A percentile compares a stretch with the other conserved stretches of the same genome.
phyloP scores from a whole-genome alignment of 2,329 filamentous ascomycete species.

The Penicillium expansum region DNA sequence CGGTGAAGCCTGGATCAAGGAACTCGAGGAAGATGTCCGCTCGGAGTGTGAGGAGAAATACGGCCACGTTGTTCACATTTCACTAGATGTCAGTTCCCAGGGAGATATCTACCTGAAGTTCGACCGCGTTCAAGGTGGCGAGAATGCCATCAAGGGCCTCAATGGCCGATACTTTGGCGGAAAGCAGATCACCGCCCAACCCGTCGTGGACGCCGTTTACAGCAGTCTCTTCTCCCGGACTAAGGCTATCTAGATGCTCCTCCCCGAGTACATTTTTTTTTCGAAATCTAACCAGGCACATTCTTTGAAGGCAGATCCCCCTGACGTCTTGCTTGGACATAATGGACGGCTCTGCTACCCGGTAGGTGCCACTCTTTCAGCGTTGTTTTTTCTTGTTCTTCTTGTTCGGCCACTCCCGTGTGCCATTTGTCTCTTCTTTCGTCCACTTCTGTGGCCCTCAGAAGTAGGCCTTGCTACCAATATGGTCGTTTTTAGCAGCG shows the following conservation, averaged over 20 bases:
- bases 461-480: conserved; percentile 21
- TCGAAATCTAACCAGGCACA: conserved; percentile 26
- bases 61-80: conserved; percentile 95
- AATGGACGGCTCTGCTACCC: conserved; percentile 36
- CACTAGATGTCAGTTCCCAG: conserved; percentile 86
- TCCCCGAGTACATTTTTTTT: conserved; percentile 26
- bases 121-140: conserved; percentile 88
- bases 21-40: conserved; percentile 90
- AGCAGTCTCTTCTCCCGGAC: conserved; percentile 90
- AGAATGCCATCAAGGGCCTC: conserved; percentile 96
- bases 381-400: conserved; percentile 17
- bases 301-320: conserved; percentile 20
- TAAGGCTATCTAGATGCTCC: conserved; percentile 64
- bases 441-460: not conserved
- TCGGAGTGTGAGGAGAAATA: conserved; percentile 93
- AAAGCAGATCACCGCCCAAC: conserved; percentile 86
- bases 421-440: conserved; percentile 15
- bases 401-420: conserved; percentile 20
- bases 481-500: conserved; percentile 23
- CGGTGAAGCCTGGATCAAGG: conserved; percentile 84
- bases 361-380: conserved; percentile 36
- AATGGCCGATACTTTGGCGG: conserved; percentile 96
- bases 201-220: conserved; percentile 98
- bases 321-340: conserved; percentile 22
- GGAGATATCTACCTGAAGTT: conserved; percentile 99